Evolutionary conservation across 2,329 filamentous ascomycete genomes (phyloP).

Genomic region (Sphaerulina musiva): DNA sequence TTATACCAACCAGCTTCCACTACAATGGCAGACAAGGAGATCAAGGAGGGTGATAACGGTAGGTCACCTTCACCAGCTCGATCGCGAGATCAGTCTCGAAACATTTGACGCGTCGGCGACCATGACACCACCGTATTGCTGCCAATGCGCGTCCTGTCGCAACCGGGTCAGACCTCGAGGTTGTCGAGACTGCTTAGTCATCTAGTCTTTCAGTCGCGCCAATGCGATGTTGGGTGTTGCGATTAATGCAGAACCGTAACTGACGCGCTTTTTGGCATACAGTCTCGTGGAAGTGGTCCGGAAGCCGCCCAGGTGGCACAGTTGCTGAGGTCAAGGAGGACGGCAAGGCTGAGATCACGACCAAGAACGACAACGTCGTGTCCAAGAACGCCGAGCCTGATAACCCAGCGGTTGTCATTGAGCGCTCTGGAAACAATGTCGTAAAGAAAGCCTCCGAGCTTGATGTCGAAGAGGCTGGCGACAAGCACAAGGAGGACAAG

Average conservation of each 20-base stretch:
- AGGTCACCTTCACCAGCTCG: slow-evolving; percentile 14
- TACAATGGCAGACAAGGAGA: slow-evolving; percentile 42
- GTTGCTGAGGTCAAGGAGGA: slow-evolving; percentile 52
- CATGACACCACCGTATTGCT: slow-evolving; percentile 3
- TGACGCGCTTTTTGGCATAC: slow-evolving; percentile 13
- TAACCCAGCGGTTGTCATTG: slow-evolving; percentile 56
- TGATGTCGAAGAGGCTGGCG: slow-evolving; percentile 46
- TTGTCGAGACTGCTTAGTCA: slow-evolving; percentile 21
- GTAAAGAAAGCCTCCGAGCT: slow-evolving; percentile 58
- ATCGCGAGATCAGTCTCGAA: slow-evolving; percentile 17
- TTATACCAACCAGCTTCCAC: slow-evolving; percentile 4
- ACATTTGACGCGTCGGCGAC: slow-evolving; percentile 14
- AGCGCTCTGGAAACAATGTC: slow-evolving; percentile 56
- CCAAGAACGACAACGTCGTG: slow-evolving; percentile 57
- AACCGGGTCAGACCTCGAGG: slow-evolving; percentile 11
- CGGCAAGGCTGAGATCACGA: slow-evolving; percentile 55
- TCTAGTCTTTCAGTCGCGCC: slow-evolving; percentile 7
- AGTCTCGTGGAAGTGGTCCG: slow-evolving; percentile 60
- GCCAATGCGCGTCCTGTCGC: slow-evolving; percentile 13
- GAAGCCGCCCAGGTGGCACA: slow-evolving; percentile 50
- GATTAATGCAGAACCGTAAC: neutral
- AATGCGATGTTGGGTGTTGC: neutral
- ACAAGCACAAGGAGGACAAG: slow-evolving; percentile 36
- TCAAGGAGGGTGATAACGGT: slow-evolving; percentile 43
- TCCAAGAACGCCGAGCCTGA: slow-evolving; percentile 56